These are phyloP conservation scores for Fusarium bulbicola DNA, from an alignment of 2,329 filamentous ascomycete species.

Conservation along the genomic window DNA sequence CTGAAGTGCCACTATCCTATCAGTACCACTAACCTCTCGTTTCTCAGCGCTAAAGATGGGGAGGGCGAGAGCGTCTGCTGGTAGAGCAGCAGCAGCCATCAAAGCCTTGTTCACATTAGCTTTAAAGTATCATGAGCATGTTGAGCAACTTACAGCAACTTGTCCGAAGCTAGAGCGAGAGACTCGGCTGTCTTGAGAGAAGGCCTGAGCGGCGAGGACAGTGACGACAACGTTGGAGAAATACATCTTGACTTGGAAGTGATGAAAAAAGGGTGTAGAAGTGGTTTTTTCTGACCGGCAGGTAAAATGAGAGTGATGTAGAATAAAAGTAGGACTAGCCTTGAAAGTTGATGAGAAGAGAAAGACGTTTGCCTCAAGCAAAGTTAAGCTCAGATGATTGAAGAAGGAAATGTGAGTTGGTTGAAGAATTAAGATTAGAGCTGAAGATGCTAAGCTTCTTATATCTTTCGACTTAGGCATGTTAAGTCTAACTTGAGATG, in stretches of 20 bases:
- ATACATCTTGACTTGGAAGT: constrained; percentile 9
- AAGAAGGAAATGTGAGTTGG: constrained; percentile 1
- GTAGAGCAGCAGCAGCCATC: constrained; percentile 22
- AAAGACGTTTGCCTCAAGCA: constrained; percentile 19
- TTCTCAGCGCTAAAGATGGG: constrained; percentile 2
- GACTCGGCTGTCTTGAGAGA: background rate
- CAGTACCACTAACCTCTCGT: background rate
- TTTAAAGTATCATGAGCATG: accelerated
- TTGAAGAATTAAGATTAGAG: background rate
- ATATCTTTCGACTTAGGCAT: background rate
- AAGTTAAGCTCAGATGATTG: constrained; percentile 7
- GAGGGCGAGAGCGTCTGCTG: constrained; percentile 18
- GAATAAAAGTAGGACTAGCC: constrained; percentile 11
- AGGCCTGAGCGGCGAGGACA: constrained; percentile 17
- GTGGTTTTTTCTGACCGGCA: constrained; percentile 15
- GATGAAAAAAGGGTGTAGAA: background rate
- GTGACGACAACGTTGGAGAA: constrained; percentile 21
- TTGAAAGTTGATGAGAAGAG: background rate
- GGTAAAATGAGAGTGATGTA: constrained; percentile 1
- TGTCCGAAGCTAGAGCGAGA: background rate
- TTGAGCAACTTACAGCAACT: background rate
- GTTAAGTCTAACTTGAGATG: background rate
- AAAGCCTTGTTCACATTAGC: background rate
- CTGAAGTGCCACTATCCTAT: accelerated
- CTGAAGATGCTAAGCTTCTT: background rate